A percentile compares a stretch with the other conserved stretches of the same genome.
These are phyloP conservation scores for Amanita rubescens DNA, from an alignment of 768 basidiomycete species.

Conservation along the genomic window DNA sequence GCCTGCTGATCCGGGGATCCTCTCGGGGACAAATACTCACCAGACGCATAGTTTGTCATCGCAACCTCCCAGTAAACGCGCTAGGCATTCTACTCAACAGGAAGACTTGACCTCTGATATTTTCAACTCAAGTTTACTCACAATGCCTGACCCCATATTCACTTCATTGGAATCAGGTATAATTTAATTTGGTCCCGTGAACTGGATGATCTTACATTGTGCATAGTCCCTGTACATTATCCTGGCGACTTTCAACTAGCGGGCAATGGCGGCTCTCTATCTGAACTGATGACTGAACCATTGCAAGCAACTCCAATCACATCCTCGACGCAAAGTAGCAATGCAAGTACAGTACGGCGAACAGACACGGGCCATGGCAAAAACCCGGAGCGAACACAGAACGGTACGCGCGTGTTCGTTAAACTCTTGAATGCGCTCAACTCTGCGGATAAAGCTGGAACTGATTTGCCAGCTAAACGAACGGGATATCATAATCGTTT, in stretches of 20 bases:
- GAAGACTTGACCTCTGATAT: background rate
- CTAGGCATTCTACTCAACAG: background rate
- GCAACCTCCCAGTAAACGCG: conserved; percentile 2
- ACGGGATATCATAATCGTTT: conserved; percentile 27
- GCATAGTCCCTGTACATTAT: background rate
- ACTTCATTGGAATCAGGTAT: background rate
- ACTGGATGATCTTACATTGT: background rate
- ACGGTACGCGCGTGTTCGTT: background rate
- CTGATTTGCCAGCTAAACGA: background rate
- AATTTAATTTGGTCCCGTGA: background rate
- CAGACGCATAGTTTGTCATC: background rate
- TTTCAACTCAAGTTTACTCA: background rate
- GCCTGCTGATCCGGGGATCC: background rate
- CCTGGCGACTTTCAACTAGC: background rate
- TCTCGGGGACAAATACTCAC: background rate
- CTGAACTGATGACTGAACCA: background rate
- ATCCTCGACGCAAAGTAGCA: background rate
- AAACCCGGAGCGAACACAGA: background rate
- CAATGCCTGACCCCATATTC: conserved; percentile 1
- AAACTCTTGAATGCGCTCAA: background rate
- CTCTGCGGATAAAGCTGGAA: background rate
- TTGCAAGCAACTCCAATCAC: background rate
- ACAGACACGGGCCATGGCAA: background rate
- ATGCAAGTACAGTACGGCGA: background rate
- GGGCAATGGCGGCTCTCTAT: background rate